Conservation (phyloP, 2,329 filamentous ascomycete species). For the Sclerotinia trifoliorum region DNA sequence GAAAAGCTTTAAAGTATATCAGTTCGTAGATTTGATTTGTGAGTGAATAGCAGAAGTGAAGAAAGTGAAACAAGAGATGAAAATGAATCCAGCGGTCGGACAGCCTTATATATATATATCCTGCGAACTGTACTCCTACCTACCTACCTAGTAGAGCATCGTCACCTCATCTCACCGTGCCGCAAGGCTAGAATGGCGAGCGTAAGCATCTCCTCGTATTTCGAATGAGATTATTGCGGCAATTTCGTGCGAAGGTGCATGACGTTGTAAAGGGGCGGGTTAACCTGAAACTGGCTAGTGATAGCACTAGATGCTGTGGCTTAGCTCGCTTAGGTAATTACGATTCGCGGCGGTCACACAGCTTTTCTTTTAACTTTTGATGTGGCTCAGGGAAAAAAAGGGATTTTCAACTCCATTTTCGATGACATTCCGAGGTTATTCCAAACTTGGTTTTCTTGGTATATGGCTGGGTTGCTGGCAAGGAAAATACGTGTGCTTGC, state of each 20-base stretch:
- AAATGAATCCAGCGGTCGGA: neutral
- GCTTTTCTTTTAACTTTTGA: neutral
- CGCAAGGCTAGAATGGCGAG: neutral
- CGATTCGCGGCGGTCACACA: neutral
- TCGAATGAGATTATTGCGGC: neutral
- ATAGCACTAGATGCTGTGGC: neutral
- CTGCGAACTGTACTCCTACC: neutral
- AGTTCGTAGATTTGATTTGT: neutral
- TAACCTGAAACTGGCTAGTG: neutral
- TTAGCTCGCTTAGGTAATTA: conserved; percentile 2
- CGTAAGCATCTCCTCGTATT: conserved; percentile 12
- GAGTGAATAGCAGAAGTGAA: neutral
- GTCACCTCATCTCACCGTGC: neutral
- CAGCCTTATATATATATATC: neutral
- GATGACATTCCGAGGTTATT: neutral
- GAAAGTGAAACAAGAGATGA: neutral
- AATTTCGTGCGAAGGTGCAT: neutral
- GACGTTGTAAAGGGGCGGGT: conserved; percentile 2
- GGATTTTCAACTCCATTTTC: neutral
- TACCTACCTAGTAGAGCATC: neutral
- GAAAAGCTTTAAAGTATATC: neutral
- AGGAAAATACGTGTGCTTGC: conserved; percentile 7
- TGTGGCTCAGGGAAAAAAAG: neutral
- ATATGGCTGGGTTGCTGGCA: neutral
- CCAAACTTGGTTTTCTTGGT: conserved; percentile 1